Conservation (phyloP, 352 stramenopile genomes). For the Sclerospora graminicola region DNA sequence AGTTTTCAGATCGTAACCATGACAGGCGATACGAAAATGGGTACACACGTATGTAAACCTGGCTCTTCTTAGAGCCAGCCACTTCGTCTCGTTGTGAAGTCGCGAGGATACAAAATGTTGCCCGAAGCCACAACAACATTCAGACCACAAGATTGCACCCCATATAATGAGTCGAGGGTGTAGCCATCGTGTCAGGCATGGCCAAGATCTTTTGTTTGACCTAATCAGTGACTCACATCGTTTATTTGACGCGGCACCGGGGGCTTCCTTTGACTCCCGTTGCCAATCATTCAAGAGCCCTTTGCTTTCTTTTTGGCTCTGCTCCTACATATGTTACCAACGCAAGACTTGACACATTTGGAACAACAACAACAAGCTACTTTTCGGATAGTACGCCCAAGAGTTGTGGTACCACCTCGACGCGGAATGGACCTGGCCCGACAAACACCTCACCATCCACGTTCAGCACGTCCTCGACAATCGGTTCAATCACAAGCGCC, state of each 20-base stretch:
- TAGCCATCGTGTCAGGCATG: constrained; percentile 11
- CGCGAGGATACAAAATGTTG: constrained; percentile 8
- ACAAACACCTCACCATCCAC: constrained; percentile 68
- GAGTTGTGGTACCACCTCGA: constrained; percentile 62
- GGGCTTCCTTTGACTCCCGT: constrained; percentile 9
- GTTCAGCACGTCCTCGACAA: constrained; percentile 53
- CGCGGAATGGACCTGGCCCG: constrained; percentile 48
- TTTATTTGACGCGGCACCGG: background rate
- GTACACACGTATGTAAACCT: background rate
- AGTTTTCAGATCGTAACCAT: too few relatives aligned
- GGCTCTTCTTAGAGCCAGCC: constrained; percentile 3
- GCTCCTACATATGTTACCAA: too few relatives aligned
- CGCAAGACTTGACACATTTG: too few relatives aligned
- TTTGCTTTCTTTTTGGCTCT: constrained; percentile 6
- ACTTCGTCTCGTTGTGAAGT: constrained; percentile 6
- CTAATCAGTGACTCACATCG: too few relatives aligned
- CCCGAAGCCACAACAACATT: constrained; percentile 8
- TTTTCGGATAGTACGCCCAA: constrained; percentile 71
- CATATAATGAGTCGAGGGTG: background rate
- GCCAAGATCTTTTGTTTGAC: too few relatives aligned
- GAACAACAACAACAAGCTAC: too few relatives aligned
- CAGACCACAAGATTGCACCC: constrained; percentile 3
- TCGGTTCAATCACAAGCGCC: constrained; percentile 60
- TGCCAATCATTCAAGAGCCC: background rate
- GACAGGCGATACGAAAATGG: constrained; percentile 5